Conservation (phyloP, 495 filamentous ascomycete species). For the Aspergillus affinis region DNA sequence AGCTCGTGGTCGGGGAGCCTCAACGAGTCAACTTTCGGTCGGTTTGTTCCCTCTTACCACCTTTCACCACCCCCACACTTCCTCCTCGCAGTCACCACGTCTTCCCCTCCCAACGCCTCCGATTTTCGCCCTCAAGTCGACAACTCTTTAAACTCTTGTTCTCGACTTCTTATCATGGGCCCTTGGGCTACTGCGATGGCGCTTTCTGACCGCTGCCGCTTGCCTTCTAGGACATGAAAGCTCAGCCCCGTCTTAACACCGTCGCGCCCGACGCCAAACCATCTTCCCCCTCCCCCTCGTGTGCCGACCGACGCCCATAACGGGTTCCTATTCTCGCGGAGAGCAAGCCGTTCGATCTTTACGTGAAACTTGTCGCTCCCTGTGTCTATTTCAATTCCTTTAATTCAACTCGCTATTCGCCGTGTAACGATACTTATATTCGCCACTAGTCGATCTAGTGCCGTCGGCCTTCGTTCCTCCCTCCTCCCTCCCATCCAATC, state of each 20-base stretch:
- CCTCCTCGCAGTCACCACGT: constrained; percentile 10
- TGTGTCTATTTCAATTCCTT: background rate
- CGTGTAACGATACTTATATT: background rate
- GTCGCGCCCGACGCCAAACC: constrained; percentile 29
- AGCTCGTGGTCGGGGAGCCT: no score
- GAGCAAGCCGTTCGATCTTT: background rate
- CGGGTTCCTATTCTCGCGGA: background rate
- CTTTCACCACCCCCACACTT: background rate
- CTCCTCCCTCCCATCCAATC: background rate
- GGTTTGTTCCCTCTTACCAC: background rate
- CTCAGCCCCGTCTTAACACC: constrained; percentile 15
- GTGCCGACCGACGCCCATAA: constrained; percentile 13
- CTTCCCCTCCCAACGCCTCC: constrained; percentile 3
- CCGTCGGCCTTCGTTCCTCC: background rate
- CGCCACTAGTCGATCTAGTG: background rate
- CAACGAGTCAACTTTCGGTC: no score
- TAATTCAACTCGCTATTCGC: background rate
- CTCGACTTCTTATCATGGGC: constrained; percentile 16
- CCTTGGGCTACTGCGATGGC: constrained; percentile 24
- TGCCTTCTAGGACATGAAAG: constrained; percentile 26
- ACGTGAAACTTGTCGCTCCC: background rate
- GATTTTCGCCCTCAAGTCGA: background rate
- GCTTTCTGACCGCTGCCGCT: constrained; percentile 24
- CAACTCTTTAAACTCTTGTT: background rate
- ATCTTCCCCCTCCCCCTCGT: constrained; percentile 2